Evolutionary conservation across 164 flowering plant species (phyloP).

Genomic region (Aristolochia contorta): DNA sequence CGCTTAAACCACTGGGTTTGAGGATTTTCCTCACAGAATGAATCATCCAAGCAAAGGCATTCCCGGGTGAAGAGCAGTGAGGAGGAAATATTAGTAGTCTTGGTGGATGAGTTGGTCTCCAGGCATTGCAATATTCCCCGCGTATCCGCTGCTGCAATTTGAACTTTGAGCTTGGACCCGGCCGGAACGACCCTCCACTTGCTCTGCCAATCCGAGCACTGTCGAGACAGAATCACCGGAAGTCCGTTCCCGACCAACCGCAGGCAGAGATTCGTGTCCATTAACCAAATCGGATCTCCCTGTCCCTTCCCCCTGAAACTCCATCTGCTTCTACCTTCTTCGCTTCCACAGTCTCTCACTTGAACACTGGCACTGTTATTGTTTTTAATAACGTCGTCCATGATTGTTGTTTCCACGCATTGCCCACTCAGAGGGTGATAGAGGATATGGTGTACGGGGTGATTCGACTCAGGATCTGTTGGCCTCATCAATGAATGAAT

Average conservation of each 20-base stretch:
- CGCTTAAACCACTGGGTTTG: slow-evolving; percentile 1
- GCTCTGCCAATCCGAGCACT: neutral
- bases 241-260: neutral
- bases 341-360: neutral
- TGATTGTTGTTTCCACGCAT: neutral
- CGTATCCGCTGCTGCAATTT: neutral
- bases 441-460: slow-evolving; percentile 12
- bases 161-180: neutral
- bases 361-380: neutral
- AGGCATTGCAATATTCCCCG: neutral
- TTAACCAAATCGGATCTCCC: neutral
- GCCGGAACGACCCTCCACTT: neutral
- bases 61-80: neutral
- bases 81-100: too few species aligned
- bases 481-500: too few species aligned
- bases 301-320: neutral
- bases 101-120: neutral
- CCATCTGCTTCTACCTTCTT: slow-evolving; percentile 1
- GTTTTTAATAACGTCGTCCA: too few species aligned
- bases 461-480: slow-evolving; percentile 21
- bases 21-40: neutral
- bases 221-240: neutral
- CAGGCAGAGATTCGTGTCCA: slow-evolving; percentile 1
- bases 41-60: neutral
- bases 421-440: slow-evolving; percentile 19